These are phyloP conservation scores for Rhodotorula babjevae DNA, from an alignment of 768 basidiomycete species.

Conservation along the genomic window DNA sequence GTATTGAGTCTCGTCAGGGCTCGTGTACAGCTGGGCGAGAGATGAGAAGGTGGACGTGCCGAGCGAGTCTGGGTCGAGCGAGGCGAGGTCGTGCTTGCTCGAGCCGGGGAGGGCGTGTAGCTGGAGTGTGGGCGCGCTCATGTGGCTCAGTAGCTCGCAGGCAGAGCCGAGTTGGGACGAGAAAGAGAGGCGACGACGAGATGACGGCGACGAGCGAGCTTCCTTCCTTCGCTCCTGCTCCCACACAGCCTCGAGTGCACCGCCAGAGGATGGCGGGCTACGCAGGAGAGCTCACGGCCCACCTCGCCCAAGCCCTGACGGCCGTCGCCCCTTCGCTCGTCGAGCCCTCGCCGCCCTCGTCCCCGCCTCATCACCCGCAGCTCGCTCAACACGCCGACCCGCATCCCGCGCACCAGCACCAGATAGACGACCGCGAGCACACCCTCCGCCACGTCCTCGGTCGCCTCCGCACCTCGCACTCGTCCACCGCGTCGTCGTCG, in stretches of 20 bases:
- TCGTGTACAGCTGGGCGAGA: too few species aligned
- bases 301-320: background rate
- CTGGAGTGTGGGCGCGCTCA: background rate
- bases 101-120: constrained; percentile 25
- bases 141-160: background rate
- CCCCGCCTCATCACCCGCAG: background rate
- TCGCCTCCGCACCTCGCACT: background rate
- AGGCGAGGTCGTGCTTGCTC: constrained; percentile 19
- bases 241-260: too few species aligned
- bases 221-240: too few species aligned
- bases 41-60: constrained; percentile 5
- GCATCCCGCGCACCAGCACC: background rate
- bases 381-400: background rate
- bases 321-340: constrained; percentile 4
- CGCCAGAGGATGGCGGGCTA: background rate
- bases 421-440: background rate
- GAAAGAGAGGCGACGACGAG: too few species aligned
- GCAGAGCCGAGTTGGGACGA: too few species aligned
- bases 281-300: constrained; percentile 14
- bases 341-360: constrained; percentile 1
- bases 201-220: too few species aligned
- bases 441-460: background rate
- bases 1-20: background rate
- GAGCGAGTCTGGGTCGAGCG: constrained; percentile 31
- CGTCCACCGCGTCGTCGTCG: background rate